These are phyloP conservation scores for Artomyces pyxidatus DNA, from an alignment of 768 basidiomycete species.

Conservation along the genomic window DNA sequence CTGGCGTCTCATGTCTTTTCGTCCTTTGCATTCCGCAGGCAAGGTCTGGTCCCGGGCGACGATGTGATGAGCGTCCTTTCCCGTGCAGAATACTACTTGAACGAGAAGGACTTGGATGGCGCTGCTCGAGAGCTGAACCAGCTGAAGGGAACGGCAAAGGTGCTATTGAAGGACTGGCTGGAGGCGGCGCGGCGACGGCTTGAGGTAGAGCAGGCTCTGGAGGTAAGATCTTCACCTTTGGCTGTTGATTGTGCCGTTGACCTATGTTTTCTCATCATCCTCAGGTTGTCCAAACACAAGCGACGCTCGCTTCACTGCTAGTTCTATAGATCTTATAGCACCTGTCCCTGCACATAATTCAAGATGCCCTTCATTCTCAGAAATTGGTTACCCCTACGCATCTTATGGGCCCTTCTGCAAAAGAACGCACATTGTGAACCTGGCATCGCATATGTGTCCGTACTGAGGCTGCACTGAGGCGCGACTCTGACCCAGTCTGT, in stretches of 20 bases:
- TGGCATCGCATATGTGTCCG: no score
- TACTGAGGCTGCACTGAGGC: no score
- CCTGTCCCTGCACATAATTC: no score
- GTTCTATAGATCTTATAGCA: slow-evolving; percentile 50
- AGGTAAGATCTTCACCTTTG: slow-evolving; percentile 36
- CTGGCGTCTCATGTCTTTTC: slow-evolving; percentile 75
- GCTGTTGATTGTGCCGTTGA: background rate
- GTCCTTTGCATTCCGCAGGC: slow-evolving; percentile 68
- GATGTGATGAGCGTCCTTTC: slow-evolving; percentile 86
- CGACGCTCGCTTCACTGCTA: slow-evolving; percentile 72
- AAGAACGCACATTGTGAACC: no score
- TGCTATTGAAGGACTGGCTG: slow-evolving; percentile 79
- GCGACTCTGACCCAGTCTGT: no score
- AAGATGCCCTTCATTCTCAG: no score
- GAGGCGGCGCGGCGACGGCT: slow-evolving; percentile 79
- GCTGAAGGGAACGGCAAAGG: slow-evolving; percentile 72
- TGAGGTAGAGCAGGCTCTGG: slow-evolving; percentile 88
- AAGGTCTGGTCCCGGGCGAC: slow-evolving; percentile 69
- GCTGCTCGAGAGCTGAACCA: slow-evolving; percentile 91
- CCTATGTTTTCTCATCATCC: slow-evolving; percentile 10
- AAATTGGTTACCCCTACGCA: no score
- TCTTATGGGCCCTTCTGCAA: no score
- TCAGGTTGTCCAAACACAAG: slow-evolving; percentile 78
- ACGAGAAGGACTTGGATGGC: slow-evolving; percentile 86
- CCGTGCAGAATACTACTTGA: slow-evolving; percentile 81